Evolutionary conservation across 352 stramenopile genomes (phyloP).

Genomic region (Globisporangium polare): DNA sequence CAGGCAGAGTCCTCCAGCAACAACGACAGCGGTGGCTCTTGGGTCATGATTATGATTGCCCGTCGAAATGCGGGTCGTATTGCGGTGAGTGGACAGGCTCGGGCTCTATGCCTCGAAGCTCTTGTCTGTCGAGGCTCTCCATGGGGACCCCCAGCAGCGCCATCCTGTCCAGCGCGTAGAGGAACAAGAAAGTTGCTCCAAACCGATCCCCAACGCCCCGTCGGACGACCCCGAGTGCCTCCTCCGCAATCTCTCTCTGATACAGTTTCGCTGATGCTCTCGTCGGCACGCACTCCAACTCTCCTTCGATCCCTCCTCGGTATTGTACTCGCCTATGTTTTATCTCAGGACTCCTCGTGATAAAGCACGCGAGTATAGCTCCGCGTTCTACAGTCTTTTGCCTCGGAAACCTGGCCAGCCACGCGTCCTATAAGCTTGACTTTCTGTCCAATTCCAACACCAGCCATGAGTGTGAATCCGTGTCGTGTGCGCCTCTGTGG

Average conservation of each 20-base stretch:
- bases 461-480: not conserved
- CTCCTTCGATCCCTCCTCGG: too few species aligned
- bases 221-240: not conserved
- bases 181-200: not conserved
- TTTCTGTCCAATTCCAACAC: too few species aligned
- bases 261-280: too few species aligned
- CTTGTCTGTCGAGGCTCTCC: not conserved
- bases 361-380: too few species aligned
- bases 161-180: not conserved
- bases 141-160: not conserved
- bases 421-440: too few species aligned
- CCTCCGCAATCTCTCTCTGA: not conserved
- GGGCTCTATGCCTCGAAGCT: not conserved
- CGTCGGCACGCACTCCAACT: too few species aligned
- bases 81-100: not conserved
- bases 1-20: not conserved
- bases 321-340: too few species aligned
- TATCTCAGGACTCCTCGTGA: too few species aligned
- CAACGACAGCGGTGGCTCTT: constrained; percentile 1
- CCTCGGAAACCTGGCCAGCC: too few species aligned
- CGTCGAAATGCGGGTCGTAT: not conserved
- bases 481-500: not conserved
- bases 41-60: constrained; percentile 4
- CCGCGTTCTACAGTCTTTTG: too few species aligned
- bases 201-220: not conserved